Base-by-base conservation (phyloP, 495 filamentous ascomycete species). In the Friedmanniomyces simplex region DNA sequence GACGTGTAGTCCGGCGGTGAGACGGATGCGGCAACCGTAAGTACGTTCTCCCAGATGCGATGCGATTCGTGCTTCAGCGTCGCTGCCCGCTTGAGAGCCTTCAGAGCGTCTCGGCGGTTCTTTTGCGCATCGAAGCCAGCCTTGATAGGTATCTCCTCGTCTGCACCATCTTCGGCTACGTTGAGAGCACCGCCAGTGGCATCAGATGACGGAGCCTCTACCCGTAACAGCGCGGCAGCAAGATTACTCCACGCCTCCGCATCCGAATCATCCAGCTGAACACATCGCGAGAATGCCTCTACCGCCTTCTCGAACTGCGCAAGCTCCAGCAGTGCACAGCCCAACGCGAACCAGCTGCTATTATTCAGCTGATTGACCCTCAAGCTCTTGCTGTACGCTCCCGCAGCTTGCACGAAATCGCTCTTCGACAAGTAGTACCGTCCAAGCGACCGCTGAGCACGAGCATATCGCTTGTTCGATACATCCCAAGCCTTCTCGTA, bases 191-290 rank as follows among this genome's bases (percentile, higher is more conserved):
- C 21, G 13, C 34, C 32, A 13, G 2, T 24, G 8, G 24, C 12
- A 21, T 48, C 25, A 36, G 41, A 5, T 16, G 50, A 22, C 16
- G 39, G 43, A n/a, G 16, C 11, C 11, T 62, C 65, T 18, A 64
- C 52, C 20, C 66, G 61, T 0, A 90, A 71, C 28, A 96, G 78
- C 0, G 91, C 83, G 0, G 86, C 89, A 5, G 89, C 93, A 13
- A 99, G 81, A 63, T 97, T 99, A 59, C 86, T 93, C 88, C 91
- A 99, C 1, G 88, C 87, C 61, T 95, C 84, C 1, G 87, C 93
- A 66, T 97, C 93, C 41, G 81, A 83, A 41, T 91, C 89, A 37
- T 95, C 94, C 26, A 87, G 77, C 60, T 84, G 77, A 28, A 97
- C 87, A 2, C 82, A 81, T 12, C 88, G 77, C 6, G 83, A 77